Percentiles rank a stretch among this genome's conserved stretches.
Conservation (phyloP, 176 grass and related monocot species). For the Hyparrhenia diplandra region DNA sequence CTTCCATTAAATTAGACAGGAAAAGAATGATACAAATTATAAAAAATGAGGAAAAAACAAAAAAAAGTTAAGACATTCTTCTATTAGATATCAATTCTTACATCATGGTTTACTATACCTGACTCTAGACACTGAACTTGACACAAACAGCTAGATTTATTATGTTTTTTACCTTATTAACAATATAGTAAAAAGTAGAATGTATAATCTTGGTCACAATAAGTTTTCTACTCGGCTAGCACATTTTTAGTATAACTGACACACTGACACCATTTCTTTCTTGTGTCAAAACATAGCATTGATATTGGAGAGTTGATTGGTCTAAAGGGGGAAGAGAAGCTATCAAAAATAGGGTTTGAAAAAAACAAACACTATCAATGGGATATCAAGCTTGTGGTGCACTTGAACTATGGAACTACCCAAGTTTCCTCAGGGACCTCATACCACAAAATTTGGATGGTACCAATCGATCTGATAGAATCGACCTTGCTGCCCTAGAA, state of each 20-base stretch:
- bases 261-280: too few relatives aligned
- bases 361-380: too few relatives aligned
- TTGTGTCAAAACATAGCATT: too few relatives aligned
- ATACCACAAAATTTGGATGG: constrained; percentile 57
- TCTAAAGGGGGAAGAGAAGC: too few relatives aligned
- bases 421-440: constrained; percentile 50
- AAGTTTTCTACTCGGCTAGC: too few relatives aligned
- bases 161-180: neutral
- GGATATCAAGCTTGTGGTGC: neutral
- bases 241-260: too few relatives aligned
- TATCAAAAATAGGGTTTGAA: too few relatives aligned
- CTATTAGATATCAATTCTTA: too few relatives aligned
- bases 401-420: constrained; percentile 72
- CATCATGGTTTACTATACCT: too few relatives aligned
- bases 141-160: neutral
- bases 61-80: neutral
- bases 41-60: neutral
- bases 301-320: too few relatives aligned
- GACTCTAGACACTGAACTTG: neutral
- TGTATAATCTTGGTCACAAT: neutral
- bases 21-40: constrained; percentile 8
- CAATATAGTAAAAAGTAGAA: neutral
- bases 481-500: too few relatives aligned
- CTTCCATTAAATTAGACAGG: neutral
- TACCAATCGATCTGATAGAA: constrained; percentile 21